Base-by-base conservation (phyloP, 306 rosid genomes). In the Arachis hypogaea region DNA sequence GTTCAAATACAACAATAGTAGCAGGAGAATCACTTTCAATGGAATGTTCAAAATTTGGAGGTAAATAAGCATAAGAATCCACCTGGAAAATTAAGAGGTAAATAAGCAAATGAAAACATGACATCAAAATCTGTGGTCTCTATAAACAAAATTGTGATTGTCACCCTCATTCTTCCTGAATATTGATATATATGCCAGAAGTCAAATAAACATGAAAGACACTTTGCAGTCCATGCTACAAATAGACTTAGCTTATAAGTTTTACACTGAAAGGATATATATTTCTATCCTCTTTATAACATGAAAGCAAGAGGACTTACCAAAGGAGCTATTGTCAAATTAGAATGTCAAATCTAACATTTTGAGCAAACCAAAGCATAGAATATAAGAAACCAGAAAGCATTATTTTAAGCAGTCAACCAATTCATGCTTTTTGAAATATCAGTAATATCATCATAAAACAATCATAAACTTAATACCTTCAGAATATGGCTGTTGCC, bases 21-120 rank as follows among this genome's bases (percentile, higher is more conserved):
- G 97, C 85, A 55, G 85, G 77, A 63, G 83, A 86, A 63, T 88
- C 88, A 54, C 86, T 80, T 66, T 72, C 87, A 77, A 94, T 42
- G 44, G 83, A 71, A 84, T 94, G 99, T 5, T 89, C 88, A 67
- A 83, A 80, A 61, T 80, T 88, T 57, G 93, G 92, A 77, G 99
- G 97, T 51, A 88, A 64, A 82, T 88, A 94, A 65, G 95, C 93
- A 86, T 88, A 94, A 7, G 95, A 88, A 78, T 94, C 96, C 57
- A 89, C 93, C 96, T 92, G 88, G 55, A 60, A 67, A 80, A 61
- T 80, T 88, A 52, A 92, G 92, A 75, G 99, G 97, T 51, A 88
- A 67, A 82, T 88, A 94, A 65, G 93, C 93, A 84, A 64, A 79
- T 79, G 51, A 85, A 65, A 82, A 33, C 50, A 74, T 38, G n/a